Evolutionary conservation across 2,329 filamentous ascomycete species (phyloP).

Genomic region (Aspergillus brasiliensis): DNA sequence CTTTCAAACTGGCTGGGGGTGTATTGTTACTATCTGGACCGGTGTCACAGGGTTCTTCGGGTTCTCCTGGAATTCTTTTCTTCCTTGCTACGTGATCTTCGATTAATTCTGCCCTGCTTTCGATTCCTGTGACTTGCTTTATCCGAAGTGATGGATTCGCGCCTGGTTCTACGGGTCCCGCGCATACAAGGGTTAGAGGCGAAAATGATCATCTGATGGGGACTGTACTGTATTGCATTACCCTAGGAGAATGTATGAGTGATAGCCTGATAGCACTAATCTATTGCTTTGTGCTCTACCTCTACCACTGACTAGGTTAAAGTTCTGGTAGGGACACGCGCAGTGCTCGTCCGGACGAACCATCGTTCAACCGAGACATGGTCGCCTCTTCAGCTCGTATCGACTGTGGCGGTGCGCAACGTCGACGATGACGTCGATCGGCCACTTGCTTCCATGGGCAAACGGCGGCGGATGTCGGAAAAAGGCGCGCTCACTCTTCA

Average conservation of each 20-base stretch:
- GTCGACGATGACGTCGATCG: not conserved
- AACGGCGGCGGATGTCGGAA: not conserved
- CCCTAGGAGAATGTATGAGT: not conserved
- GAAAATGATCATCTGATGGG: not conserved
- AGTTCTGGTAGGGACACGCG: not conserved
- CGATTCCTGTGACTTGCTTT: not conserved
- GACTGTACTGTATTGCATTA: not conserved
- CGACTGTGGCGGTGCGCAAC: not conserved
- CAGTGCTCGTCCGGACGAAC: not conserved
- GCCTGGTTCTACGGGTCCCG: not conserved
- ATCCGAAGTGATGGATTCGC: not conserved
- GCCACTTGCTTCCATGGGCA: too few species aligned
- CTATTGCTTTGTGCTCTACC: too few species aligned
- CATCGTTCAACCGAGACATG: not conserved
- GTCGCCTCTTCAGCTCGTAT: not conserved
- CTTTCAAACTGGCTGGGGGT: conserved; percentile 21
- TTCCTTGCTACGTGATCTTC: conserved; percentile 2
- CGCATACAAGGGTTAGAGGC: not conserved
- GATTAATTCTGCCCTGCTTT: not conserved
- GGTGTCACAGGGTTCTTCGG: conserved; percentile 27
- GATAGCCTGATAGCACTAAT: not conserved
- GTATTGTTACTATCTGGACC: conserved; percentile 31
- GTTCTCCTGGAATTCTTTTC: conserved; percentile 7
- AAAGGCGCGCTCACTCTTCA: not conserved
- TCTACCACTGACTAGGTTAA: not conserved